phyloP scores from a whole-genome alignment of 495 filamentous ascomycete genomes.

The Cercophora samala region DNA sequence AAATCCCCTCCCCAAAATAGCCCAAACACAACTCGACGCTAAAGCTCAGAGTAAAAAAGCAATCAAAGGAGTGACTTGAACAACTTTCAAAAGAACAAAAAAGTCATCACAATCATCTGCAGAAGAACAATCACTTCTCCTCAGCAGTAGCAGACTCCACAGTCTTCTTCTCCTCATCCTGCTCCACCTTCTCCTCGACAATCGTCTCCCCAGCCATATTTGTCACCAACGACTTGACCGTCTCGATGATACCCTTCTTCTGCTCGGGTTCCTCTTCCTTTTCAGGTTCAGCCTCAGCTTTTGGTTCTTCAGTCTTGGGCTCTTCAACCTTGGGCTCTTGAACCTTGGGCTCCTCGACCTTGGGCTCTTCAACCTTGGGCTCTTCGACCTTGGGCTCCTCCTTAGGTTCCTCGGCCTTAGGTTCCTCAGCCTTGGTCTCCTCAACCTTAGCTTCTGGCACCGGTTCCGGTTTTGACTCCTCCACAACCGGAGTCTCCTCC shows the following conservation, averaged over 20 bases:
- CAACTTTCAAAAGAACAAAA: neutral
- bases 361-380: constrained; percentile 27
- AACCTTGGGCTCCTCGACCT: constrained; percentile 16
- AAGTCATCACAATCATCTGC: neutral
- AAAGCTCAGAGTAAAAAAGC: neutral
- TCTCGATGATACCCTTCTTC: neutral
- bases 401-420: neutral
- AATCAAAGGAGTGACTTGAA: neutral
- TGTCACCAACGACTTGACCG: constrained; percentile 43
- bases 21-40: neutral
- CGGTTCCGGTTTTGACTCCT: constrained; percentile 15
- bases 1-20: neutral
- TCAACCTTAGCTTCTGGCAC: constrained; percentile 28
- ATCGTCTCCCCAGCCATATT: constrained; percentile 58
- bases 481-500: constrained; percentile 21
- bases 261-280: neutral
- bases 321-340: constrained; percentile 20
- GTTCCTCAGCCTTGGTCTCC: constrained; percentile 6
- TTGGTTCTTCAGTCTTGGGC: constrained; percentile 6
- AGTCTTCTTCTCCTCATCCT: constrained; percentile 31
- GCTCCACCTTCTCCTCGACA: constrained; percentile 39
- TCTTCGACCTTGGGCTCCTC: constrained; percentile 11
- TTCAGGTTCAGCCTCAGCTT: constrained; percentile 12
- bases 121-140: constrained; percentile 19
- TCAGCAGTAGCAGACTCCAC: constrained; percentile 37